Evolutionary conservation across 2,329 filamentous ascomycete genomes (phyloP).

Genomic region (Sordariomycetes sp.): DNA sequence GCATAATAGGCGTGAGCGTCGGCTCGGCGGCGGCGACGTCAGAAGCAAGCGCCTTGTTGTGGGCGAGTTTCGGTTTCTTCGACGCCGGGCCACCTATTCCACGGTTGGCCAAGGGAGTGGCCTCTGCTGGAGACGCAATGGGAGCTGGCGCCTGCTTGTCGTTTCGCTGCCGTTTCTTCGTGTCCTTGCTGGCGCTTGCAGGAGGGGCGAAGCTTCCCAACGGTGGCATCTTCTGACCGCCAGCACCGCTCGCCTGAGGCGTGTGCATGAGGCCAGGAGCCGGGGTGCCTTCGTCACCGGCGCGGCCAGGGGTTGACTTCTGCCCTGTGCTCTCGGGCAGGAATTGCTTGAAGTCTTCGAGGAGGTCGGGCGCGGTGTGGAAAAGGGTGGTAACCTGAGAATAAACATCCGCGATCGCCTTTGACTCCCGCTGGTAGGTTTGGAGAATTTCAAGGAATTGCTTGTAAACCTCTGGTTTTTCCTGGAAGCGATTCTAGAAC

Average conservation of each 20-base stretch:
- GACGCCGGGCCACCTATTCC: slow-evolving; percentile 21
- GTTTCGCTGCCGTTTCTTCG: slow-evolving; percentile 69
- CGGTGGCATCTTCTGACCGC: slow-evolving; percentile 76
- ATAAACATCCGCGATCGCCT: slow-evolving; percentile 97
- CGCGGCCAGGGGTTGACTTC: slow-evolving; percentile 39
- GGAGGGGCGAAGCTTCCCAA: slow-evolving; percentile 88
- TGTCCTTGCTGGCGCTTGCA: slow-evolving; percentile 74
- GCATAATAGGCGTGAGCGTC: slow-evolving; percentile 77
- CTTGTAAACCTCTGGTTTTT: slow-evolving; percentile 97
- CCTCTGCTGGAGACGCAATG: background rate
- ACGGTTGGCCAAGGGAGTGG: slow-evolving; percentile 9
- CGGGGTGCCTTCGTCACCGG: slow-evolving; percentile 52
- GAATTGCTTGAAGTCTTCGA: slow-evolving; percentile 99
- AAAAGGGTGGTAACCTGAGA: slow-evolving; percentile 92
- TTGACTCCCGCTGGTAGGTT: slow-evolving; percentile 95
- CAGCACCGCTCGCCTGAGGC: slow-evolving; percentile 40
- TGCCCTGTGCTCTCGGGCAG: slow-evolving; percentile 69
- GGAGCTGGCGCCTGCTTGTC: slow-evolving; percentile 41
- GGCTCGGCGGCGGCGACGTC: slow-evolving; percentile 64
- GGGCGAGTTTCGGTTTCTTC: slow-evolving; percentile 66
- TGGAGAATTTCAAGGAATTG: slow-evolving; percentile 97
- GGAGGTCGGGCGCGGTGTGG: slow-evolving; percentile 81
- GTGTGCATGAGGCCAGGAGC: slow-evolving; percentile 37
- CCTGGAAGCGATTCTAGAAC: slow-evolving; percentile 81
- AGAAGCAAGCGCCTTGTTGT: slow-evolving; percentile 46